Percentiles rank a stretch among this genome's conserved stretches.
Evolutionary conservation across 192 early-diverging fungal genomes (phyloP).

Genomic region (Coemansia sp.): DNA sequence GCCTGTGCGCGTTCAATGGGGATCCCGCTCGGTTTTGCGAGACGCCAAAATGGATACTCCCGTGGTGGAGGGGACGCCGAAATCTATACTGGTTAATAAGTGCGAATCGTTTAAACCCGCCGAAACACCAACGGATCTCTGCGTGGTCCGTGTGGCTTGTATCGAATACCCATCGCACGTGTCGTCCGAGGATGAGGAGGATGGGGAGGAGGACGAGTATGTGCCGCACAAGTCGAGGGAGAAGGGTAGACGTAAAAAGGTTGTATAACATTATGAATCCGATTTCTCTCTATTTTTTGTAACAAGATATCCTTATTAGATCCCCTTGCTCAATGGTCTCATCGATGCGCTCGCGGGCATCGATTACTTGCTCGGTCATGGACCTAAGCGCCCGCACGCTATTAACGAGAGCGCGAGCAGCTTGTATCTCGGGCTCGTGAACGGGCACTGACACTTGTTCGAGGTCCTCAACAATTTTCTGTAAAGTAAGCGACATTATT

Average conservation of each 20-base stretch:
- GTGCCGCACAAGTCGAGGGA: slow-evolving; percentile 7
- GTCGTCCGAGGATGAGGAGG: neutral
- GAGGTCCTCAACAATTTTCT: slow-evolving; percentile 20
- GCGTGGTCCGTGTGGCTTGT: slow-evolving; percentile 25
- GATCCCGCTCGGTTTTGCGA: slow-evolving; percentile 15
- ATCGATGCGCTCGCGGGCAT: slow-evolving; percentile 33
- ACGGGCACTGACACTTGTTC: neutral
- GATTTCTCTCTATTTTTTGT: neutral
- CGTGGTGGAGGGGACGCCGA: neutral
- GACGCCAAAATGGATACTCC: slow-evolving; percentile 3
- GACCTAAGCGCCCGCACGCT: slow-evolving; percentile 66
- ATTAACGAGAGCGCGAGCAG: slow-evolving; percentile 33
- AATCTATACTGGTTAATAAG: slow-evolving; percentile 12
- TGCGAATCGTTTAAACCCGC: neutral
- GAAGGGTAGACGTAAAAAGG: neutral
- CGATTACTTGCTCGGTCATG: slow-evolving; percentile 58
- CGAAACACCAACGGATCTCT: slow-evolving; percentile 1
- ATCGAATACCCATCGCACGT: slow-evolving; percentile 28
- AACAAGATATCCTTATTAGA: neutral
- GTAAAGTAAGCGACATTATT: slow-evolving; percentile 24
- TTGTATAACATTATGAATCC: neutral
- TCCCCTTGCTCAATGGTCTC: slow-evolving; percentile 14
- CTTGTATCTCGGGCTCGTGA: neutral
- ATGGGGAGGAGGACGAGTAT: neutral
- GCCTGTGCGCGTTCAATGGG: slow-evolving; percentile 28